These are phyloP conservation scores for Tolypocladium cylindrosporum DNA, from an alignment of 2,329 filamentous ascomycete genomes.

Conservation along the genomic window DNA sequence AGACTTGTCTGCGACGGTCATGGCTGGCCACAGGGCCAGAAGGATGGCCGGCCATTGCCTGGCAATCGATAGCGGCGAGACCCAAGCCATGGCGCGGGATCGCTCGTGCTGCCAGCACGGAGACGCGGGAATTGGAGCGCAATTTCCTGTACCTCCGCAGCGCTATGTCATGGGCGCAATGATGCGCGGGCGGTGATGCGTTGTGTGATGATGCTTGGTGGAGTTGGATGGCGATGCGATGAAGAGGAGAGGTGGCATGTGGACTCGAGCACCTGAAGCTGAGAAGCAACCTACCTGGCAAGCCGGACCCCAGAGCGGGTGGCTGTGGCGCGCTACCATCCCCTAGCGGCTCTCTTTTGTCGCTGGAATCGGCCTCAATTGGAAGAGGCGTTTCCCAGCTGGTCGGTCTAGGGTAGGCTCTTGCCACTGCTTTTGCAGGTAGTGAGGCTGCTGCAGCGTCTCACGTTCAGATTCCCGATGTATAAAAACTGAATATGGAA, in stretches of 20 bases:
- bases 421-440: background rate
- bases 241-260: background rate
- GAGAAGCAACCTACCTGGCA: background rate
- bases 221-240: background rate
- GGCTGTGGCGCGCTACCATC: background rate
- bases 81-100: constrained; percentile 4
- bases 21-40: constrained; percentile 32
- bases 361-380: background rate
- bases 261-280: background rate
- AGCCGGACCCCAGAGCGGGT: too few relatives aligned
- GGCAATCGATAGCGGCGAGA: constrained; percentile 1
- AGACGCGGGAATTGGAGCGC: background rate
- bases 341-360: background rate
- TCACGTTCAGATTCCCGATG: too few relatives aligned
- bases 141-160: background rate
- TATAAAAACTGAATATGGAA: too few relatives aligned
- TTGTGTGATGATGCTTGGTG: background rate
- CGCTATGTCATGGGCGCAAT: background rate
- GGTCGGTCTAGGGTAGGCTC: background rate
- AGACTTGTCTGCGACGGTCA: constrained; percentile 18
- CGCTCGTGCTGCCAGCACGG: constrained; percentile 1
- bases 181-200: background rate
- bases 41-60: constrained; percentile 20
- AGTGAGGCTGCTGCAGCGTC: background rate
- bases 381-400: background rate